These are phyloP conservation scores for Mycena metata DNA, from an alignment of 768 basidiomycete species.

Conservation along the genomic window DNA sequence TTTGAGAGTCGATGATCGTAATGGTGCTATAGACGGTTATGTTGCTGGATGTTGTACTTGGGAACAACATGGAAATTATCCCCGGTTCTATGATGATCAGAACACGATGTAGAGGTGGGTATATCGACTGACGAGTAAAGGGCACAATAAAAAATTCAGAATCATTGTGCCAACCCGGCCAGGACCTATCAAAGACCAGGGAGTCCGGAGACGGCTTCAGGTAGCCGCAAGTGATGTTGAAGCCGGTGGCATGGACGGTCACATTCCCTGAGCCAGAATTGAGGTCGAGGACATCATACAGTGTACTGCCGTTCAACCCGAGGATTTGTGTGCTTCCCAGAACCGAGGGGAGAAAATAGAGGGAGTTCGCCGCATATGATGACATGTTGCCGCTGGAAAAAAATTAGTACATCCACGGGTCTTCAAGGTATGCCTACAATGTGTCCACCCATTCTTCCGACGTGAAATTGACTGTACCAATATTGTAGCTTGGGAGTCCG, in stretches of 20 bases:
- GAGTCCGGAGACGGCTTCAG: neutral
- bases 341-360: neutral
- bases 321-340: neutral
- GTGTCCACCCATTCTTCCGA: no score
- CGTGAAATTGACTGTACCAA: neutral
- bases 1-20: conserved; percentile 2
- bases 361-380: neutral
- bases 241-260: neutral
- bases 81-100: no score
- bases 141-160: neutral
- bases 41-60: no score
- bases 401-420: no score
- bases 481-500: conserved; percentile 5
- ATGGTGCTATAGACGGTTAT: conserved; percentile 21
- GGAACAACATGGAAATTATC: no score
- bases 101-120: neutral
- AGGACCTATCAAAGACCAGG: no score
- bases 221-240: conserved; percentile 13
- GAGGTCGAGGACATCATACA: neutral
- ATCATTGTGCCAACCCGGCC: no score
- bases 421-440: no score
- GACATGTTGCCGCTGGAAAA: no score
- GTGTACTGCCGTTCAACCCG: conserved; percentile 6
- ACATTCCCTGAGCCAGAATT: conserved; percentile 8
- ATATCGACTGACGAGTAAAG: neutral